Evolutionary conservation across 352 stramenopile genomes (phyloP).

Genomic region (Globisporangium radiosum): DNA sequence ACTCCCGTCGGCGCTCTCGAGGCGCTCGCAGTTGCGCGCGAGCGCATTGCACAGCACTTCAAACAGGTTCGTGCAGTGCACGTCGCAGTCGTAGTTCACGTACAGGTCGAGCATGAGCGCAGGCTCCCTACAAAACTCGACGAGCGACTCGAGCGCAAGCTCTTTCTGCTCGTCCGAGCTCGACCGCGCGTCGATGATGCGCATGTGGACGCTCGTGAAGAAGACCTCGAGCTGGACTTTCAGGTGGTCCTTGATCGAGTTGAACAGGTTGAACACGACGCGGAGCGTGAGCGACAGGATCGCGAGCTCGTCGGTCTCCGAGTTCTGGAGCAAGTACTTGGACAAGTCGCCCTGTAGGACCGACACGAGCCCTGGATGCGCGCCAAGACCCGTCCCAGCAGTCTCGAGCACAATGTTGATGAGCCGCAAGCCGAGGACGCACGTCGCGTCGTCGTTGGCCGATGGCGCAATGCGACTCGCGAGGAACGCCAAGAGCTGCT

Average conservation of each 20-base stretch:
- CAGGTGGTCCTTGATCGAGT: slow-evolving; percentile 97
- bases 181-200: slow-evolving; percentile 87
- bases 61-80: slow-evolving; percentile 98
- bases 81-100: slow-evolving; percentile 99
- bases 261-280: slow-evolving; percentile 99
- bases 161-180: slow-evolving; percentile 83
- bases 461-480: slow-evolving; percentile 90
- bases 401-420: slow-evolving; percentile 98
- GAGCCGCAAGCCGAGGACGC: slow-evolving; percentile 88
- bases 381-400: slow-evolving; percentile 77
- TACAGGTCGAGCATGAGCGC: slow-evolving; percentile 98
- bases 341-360: slow-evolving; percentile 94
- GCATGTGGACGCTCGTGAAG: slow-evolving; percentile 96
- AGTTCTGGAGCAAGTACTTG: slow-evolving; percentile 95
- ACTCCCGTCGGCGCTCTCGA: slow-evolving; percentile 49
- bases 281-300: slow-evolving; percentile 90
- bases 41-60: slow-evolving; percentile 95
- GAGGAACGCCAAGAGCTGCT: slow-evolving; percentile 93
- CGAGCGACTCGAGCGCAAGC: slow-evolving; percentile 88
- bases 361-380: slow-evolving; percentile 74
- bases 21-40: slow-evolving; percentile 77
- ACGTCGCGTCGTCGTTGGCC: slow-evolving; percentile 86
- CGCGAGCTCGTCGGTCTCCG: slow-evolving; percentile 91
- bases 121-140: slow-evolving; percentile 97
- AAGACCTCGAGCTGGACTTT: slow-evolving; percentile 99